Evolutionary conservation across 495 filamentous ascomycete genomes (phyloP), one percentile per base, ranked within the genome.

Genomic region (Daldinia bambusicola): DNA sequence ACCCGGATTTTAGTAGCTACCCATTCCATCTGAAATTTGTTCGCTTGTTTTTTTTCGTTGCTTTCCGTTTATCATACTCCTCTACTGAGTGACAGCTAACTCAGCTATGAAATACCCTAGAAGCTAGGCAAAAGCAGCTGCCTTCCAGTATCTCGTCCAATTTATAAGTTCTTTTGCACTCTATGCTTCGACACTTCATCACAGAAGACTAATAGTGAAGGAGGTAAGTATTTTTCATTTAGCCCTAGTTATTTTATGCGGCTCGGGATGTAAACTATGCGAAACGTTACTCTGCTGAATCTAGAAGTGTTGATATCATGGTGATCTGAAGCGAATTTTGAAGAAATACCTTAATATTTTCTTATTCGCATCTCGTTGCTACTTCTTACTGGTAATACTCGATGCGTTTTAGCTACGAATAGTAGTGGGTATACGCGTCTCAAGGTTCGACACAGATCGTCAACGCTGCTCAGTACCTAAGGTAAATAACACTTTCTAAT

Each of bases 201-300:
- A 1, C 4, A 2, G 43, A 20, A 36, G 69, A 64, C 58, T 59
- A 48, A 58, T 55, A 67, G 43, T 26, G 12, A 10, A 48, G 43
- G 12, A 10, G 20, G 43, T 20, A 48, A 48, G 43, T 48, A 18
- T 43, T 48, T 18, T 48, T 20, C 18, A 20, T 9, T 3, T 20
- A 48, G 6, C 16, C 9, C 0, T 9, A 10, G 1, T 7, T 16
- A 30, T 20, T 14, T 31, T 31, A 31, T 32, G 50, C 43, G n/a
- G 43, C 9, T 20, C 20, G 31, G 30, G 50, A 30, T 52, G 26
- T 31, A n/a, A 31, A 52, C 9, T 36, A 36, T 31, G 50, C 20
- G 2, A 30, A 26, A 52, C 12, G 8, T 31, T 52, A 22, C 50
- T 52, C 8, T 52, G 4, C 50, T 32, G 50, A 52, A 52, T 51